Evolutionary conservation across 1,139 yeast species (phyloP), one percentile per base, ranked within the genome.

Genomic region (Suhomyces bolitotheri): DNA sequence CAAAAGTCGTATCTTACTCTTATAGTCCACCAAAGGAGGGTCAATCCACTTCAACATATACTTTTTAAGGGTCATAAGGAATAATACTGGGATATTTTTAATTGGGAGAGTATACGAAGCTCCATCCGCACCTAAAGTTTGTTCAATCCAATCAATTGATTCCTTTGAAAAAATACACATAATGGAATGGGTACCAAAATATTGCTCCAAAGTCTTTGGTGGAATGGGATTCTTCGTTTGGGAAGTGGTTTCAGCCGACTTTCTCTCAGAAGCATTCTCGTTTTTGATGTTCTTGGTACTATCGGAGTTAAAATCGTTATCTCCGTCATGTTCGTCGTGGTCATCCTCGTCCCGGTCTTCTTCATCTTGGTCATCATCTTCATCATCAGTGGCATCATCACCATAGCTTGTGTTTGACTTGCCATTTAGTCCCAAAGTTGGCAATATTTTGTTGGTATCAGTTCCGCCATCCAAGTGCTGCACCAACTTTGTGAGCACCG

Each of bases 151-250:
- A 17, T 50, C 54, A 40, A 67, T 43, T 4, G 71, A 65, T 31
- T 61, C 60, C 11, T 53, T 53, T 7, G 72, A 64, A 34, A 66
- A 62, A 10, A 68, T 62, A 16, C 66, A 56, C 39, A 66, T 41
- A 30, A 66, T 55, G 13, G 73, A 66, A 43, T 69, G 75, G 16
- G 67, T 50, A 7, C 73, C 74, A 25, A 64, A 57, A 37, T 57
- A 68, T 15, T 49, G 43, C 19, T 52, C 56, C 25, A 39, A 13
- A 4, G 33, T 27, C 12, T 29, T 29, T 16, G 38, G 10, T 5
- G 25, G 16, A 6, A 38, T 9, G 7, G 13, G 19, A 15, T 16
- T 22, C 12, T 38, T 30, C 10, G 22, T 4, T 15, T 20, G 29
- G 13, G 19, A 7, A 4, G 19, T 5, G 22, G 14, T 16, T 20